Base-by-base conservation (phyloP, 129 eudicot species). In the Kitagawia praeruptora region DNA sequence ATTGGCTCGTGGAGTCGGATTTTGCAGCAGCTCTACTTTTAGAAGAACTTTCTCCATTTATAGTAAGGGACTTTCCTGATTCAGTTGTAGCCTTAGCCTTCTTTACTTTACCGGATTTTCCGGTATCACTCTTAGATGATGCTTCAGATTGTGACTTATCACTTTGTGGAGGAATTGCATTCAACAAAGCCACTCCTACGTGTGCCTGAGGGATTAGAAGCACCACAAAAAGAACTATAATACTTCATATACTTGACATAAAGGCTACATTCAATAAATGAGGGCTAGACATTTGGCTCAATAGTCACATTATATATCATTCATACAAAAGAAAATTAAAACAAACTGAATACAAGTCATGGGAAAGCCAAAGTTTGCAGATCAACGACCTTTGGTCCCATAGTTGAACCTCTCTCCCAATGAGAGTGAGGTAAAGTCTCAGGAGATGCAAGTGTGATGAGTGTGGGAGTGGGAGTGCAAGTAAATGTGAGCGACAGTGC, bases 171-270 rank as follows among this genome's bases (percentile, higher is more conserved):
- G 95, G 89, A 19, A 93, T 87, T 51, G 97, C 92, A 70, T 93
- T 93, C 46, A 93, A 84, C 47, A 93, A 83, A 75, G 98, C 98
- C 19, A 93, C 92, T 81, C 98, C 98, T 66, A 93, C 94, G 73
- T 93, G 94, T 3, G 98, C 98, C 98, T 93, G 87, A 44, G 63
- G 64, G 73, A 8, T 71, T 73, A 48, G 34, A 56, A 66, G n/a
- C 2, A 79, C 48, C 63, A 47, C 38, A 27, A 31, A 37, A 73
- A 21, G 75, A 34, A 6, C 42, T 48, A 58, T 45, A 37, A 16
- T 54, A 18, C 16, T 42, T 74, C 8, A 27, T 8, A 41, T 8
- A 5, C 34, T 31, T 31, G 34, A 31, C n/a, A 67, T 31, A 28
- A 66, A 67, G 39, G 71, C 71, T 64, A 64, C 71, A 64, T 64